Conservation (phyloP, 768 basidiomycete species). For the Psilocybe subaeruginosa region DNA sequence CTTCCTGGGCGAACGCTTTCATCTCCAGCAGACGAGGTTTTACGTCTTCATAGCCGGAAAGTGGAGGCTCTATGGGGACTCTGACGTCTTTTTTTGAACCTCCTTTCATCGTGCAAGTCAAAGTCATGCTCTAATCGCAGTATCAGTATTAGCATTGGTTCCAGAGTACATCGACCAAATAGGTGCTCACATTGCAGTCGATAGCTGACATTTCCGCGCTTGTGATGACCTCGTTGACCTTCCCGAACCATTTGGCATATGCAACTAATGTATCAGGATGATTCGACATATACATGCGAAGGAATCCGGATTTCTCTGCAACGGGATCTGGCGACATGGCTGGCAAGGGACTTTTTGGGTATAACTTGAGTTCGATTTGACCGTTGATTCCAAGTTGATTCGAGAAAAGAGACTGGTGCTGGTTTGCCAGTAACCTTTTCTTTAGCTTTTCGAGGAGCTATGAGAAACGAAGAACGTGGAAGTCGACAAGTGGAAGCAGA, state of each 20-base stretch:
- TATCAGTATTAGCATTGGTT: neutral
- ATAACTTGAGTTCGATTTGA: neutral
- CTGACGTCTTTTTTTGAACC: slow-evolving; percentile 49
- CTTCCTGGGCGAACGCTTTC: slow-evolving; percentile 81
- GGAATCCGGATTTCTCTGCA: slow-evolving; percentile 72
- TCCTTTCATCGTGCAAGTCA: slow-evolving; percentile 61
- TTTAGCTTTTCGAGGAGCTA: neutral
- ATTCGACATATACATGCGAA: slow-evolving; percentile 83
- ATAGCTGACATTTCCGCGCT: slow-evolving; percentile 76
- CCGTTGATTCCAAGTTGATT: neutral
- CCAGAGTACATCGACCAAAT: neutral
- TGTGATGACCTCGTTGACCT: slow-evolving; percentile 54
- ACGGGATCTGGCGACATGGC: slow-evolving; percentile 68
- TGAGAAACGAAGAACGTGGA: slow-evolving; percentile 11
- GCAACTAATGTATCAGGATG: slow-evolving; percentile 86
- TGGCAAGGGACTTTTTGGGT: neutral
- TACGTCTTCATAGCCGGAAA: slow-evolving; percentile 78
- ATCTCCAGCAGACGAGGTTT: slow-evolving; percentile 79
- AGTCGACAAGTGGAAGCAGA: slow-evolving; percentile 2
- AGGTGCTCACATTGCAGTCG: slow-evolving; percentile 56
- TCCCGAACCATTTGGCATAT: slow-evolving; percentile 79
- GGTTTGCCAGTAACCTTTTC: neutral
- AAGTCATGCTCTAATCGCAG: slow-evolving; percentile 61
- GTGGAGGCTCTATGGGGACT: slow-evolving; percentile 71
- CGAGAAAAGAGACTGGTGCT: neutral